A percentile compares a stretch with the other conserved stretches of the same genome.
phyloP scores from a whole-genome alignment of 495 filamentous ascomycete species.

The Chaetomium fimeti region DNA sequence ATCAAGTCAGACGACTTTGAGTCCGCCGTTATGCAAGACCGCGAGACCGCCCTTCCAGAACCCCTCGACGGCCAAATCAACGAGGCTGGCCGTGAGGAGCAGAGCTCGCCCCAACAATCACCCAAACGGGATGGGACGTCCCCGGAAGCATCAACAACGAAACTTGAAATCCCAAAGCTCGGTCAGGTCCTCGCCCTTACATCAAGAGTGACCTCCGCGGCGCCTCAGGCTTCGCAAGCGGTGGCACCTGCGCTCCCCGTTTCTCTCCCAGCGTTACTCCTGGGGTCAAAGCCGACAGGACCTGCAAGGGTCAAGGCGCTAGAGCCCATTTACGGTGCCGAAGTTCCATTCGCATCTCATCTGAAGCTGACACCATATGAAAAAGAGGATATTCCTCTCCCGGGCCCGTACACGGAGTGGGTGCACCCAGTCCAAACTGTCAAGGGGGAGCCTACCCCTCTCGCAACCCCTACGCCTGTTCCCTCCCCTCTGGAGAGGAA shows the following conservation, averaged over 20 bases:
- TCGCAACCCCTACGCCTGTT: conserved; percentile 24
- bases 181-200: background rate
- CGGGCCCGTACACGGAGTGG: conserved; percentile 33
- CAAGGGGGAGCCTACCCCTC: conserved; percentile 18
- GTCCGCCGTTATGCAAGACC: background rate
- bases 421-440: conserved; percentile 22
- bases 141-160: background rate
- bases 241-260: background rate
- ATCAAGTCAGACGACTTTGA: background rate
- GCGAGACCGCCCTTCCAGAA: background rate
- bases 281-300: conserved; percentile 13
- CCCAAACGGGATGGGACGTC: background rate
- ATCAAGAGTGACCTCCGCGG: background rate
- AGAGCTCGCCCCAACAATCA: background rate
- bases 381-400: conserved; percentile 27
- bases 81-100: background rate
- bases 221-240: background rate
- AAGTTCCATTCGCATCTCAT: conserved; percentile 24
- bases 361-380: conserved; percentile 31
- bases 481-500: conserved; percentile 14
- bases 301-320: conserved; percentile 24
- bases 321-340: conserved; percentile 26
- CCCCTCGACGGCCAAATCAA: no score
- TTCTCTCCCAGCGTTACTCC: background rate
- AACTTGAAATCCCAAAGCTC: background rate